Percentiles rank a stretch among this genome's conserved stretches.
phyloP scores from a whole-genome alignment of 306 rosid species.

The Castanopsis chinensis region DNA sequence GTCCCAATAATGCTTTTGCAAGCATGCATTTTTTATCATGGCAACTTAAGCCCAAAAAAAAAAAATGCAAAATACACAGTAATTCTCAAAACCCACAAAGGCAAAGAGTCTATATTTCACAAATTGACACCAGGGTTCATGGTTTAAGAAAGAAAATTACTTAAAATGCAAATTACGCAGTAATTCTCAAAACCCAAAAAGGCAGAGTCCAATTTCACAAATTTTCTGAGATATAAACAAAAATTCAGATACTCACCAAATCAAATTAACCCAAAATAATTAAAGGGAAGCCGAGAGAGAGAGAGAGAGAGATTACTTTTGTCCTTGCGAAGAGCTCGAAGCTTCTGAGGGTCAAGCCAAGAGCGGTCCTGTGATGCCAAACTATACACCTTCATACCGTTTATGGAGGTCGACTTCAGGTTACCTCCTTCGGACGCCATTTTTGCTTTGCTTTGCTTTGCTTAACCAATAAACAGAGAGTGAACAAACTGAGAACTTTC shows the following conservation, averaged over 20 bases:
- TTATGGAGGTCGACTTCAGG: slow-evolving; percentile 63
- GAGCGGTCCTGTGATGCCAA: slow-evolving; percentile 74
- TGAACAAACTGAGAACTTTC: not conserved
- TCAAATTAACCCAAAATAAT: not conserved
- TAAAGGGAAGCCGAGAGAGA: not conserved
- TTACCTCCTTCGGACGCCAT: slow-evolving; percentile 75
- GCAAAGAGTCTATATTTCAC: not conserved
- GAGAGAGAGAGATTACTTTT: slow-evolving; percentile 34
- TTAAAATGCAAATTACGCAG: too few relatives aligned
- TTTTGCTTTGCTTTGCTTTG: not conserved
- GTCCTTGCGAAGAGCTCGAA: slow-evolving; percentile 53
- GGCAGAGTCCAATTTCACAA: not conserved
- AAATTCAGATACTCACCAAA: not conserved
- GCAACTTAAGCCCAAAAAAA: not conserved
- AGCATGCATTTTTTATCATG: not conserved
- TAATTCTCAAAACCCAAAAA: too few relatives aligned
- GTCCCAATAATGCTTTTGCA: not conserved
- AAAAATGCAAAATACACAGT: not conserved
- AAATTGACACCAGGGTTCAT: not conserved
- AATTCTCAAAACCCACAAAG: not conserved
- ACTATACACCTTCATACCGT: slow-evolving; percentile 72
- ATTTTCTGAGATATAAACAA: not conserved
- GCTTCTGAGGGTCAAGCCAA: slow-evolving; percentile 71
- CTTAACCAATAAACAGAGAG: not conserved
- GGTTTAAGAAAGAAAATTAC: too few relatives aligned